phyloP scores from a whole-genome alignment of 108 stramenopile species.

The Schizochytrium sp. region DNA sequence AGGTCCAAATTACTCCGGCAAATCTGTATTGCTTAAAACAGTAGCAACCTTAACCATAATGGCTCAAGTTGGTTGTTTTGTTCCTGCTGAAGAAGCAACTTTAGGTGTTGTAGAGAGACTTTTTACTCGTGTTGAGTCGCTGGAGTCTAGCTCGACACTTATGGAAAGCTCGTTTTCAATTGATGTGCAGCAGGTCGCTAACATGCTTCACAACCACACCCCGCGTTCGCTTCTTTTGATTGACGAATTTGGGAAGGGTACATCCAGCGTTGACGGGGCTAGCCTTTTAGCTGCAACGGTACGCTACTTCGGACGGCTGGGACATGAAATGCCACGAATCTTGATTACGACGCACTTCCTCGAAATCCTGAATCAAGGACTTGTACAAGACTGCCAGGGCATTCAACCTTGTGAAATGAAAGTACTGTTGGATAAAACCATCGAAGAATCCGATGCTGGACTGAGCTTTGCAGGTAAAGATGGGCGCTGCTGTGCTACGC shows the following conservation, averaged over 20 bases:
- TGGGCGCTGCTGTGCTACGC: not conserved
- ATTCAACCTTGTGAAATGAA: slow-evolving; percentile 34
- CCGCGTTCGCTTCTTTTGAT: slow-evolving; percentile 4
- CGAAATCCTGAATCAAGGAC: slow-evolving; percentile 11
- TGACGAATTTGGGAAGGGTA: slow-evolving; percentile 60
- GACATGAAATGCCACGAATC: not conserved
- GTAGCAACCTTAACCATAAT: not conserved
- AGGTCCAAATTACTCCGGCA: slow-evolving; percentile 46
- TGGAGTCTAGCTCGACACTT: slow-evolving; percentile 30
- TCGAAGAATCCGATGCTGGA: not conserved
- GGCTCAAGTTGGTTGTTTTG: slow-evolving; percentile 58
- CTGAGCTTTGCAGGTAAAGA: not conserved
- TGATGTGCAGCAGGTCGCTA: not conserved
- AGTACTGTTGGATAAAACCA: slow-evolving; percentile 8
- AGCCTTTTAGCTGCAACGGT: not conserved
- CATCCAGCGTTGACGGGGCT: slow-evolving; percentile 36
- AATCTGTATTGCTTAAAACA: slow-evolving; percentile 38
- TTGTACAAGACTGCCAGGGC: not conserved
- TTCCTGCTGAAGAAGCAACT: slow-evolving; percentile 19
- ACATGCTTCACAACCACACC: slow-evolving; percentile 40
- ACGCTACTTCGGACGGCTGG: not conserved
- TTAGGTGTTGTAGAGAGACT: slow-evolving; percentile 29
- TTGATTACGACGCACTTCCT: slow-evolving; percentile 11
- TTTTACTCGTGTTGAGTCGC: slow-evolving; percentile 39
- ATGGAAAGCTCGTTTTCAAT: slow-evolving; percentile 50